Conservation (phyloP, 2,329 filamentous ascomycete species). For the Pseudopyricularia cyperi region DNA sequence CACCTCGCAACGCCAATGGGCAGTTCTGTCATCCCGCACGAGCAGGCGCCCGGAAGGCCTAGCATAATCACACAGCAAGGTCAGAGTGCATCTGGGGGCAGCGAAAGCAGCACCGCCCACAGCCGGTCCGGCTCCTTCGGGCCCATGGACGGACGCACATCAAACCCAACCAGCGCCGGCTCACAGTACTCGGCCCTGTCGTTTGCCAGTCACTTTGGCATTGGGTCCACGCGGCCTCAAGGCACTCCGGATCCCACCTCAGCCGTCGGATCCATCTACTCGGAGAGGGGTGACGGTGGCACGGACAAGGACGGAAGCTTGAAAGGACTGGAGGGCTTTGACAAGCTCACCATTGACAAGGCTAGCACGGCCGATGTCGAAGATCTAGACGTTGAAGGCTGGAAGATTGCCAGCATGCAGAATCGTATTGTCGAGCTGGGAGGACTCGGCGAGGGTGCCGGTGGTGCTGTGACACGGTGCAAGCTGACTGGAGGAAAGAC, state of each 20-base stretch:
- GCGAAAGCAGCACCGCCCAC: constrained; percentile 66
- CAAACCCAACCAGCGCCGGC: constrained; percentile 75
- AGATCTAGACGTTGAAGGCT: constrained; percentile 87
- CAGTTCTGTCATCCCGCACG: constrained; percentile 59
- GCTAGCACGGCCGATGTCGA: constrained; percentile 80
- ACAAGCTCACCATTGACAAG: constrained; percentile 70
- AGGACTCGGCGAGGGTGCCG: constrained; percentile 84
- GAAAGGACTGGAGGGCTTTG: constrained; percentile 64
- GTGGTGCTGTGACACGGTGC: constrained; percentile 87
- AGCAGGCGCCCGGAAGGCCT: constrained; percentile 39
- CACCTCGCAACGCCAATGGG: constrained; percentile 84
- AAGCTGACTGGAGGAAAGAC: constrained; percentile 85
- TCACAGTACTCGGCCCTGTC: constrained; percentile 75
- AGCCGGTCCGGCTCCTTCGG: constrained; percentile 79
- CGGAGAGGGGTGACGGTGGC: constrained; percentile 62
- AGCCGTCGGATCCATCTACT: constrained; percentile 75
- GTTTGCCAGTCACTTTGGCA: constrained; percentile 61
- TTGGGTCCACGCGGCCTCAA: constrained; percentile 50
- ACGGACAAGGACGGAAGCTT: constrained; percentile 79
- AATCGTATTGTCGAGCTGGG: constrained; percentile 80
- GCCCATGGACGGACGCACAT: constrained; percentile 58
- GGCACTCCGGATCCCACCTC: constrained; percentile 76
- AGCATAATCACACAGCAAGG: constrained; percentile 37
- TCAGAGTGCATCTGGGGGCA: constrained; percentile 61
- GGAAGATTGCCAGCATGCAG: constrained; percentile 84